phyloP scores from a whole-genome alignment of 768 basidiomycete genomes.

The Suillus tomentosus region DNA sequence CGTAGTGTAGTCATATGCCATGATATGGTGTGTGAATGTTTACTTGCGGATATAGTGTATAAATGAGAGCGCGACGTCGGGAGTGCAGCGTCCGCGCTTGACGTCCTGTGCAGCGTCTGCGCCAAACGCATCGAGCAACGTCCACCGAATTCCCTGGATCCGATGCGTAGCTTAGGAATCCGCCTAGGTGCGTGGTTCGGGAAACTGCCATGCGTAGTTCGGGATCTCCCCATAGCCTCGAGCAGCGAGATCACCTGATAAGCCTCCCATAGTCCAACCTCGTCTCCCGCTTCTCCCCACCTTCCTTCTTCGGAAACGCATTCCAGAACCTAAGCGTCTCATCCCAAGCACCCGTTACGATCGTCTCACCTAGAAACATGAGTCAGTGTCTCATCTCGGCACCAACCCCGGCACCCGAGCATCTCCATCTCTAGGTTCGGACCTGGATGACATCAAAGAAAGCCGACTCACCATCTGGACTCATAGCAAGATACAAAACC shows the following conservation, averaged over 20 bases:
- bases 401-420: neutral
- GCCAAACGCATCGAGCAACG: neutral
- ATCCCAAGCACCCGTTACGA: constrained; percentile 97
- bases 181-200: neutral
- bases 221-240: neutral
- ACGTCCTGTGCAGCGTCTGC: neutral
- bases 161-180: neutral
- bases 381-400: neutral
- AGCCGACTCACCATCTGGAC: constrained; percentile 88
- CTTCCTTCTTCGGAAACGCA: constrained; percentile 83
- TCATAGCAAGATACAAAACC: constrained; percentile 96
- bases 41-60: constrained; percentile 6
- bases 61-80: neutral
- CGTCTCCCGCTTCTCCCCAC: constrained; percentile 39
- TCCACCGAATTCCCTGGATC: neutral
- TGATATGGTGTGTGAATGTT: neutral
- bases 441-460: neutral
- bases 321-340: constrained; percentile 98
- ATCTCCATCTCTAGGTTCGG: neutral
- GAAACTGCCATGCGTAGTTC: neutral
- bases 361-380: constrained; percentile 59
- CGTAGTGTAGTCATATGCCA: constrained; percentile 2
- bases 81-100: neutral
- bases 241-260: constrained; percentile 42
- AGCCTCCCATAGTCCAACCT: constrained; percentile 49